Percentiles rank a stretch among this genome's conserved stretches.
Evolutionary conservation across 331 rosid genomes (phyloP).

Genomic region (Acacia concinna): DNA sequence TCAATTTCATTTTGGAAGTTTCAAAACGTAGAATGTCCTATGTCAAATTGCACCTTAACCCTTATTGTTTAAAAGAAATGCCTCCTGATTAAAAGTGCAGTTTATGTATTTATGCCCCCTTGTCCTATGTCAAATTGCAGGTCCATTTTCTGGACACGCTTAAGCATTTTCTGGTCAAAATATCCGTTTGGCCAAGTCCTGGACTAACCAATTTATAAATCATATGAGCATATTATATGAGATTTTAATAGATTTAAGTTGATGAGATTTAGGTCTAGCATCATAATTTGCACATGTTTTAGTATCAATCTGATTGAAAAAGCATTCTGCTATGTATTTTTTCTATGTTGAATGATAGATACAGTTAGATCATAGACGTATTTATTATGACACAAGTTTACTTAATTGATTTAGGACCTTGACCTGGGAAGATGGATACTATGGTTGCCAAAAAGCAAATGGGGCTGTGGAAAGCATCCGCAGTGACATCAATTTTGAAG

Average conservation of each 20-base stretch:
- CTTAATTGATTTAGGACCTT: constrained; percentile 57
- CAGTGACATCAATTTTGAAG: constrained; percentile 37
- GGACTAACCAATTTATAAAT: background rate
- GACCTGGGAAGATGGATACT: constrained; percentile 82
- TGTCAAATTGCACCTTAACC: no score
- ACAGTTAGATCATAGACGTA: background rate
- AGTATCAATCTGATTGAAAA: constrained; percentile 4
- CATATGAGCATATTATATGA: background rate
- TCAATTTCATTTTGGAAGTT: no score
- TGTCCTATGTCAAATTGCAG: background rate
- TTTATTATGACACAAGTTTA: constrained; percentile 28
- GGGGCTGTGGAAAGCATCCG: constrained; percentile 33
- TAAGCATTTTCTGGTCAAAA: background rate
- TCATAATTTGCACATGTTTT: constrained; percentile 8
- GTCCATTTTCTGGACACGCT: background rate
- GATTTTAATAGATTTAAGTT: background rate
- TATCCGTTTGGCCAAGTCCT: background rate
- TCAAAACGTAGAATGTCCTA: no score
- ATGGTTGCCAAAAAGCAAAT: constrained; percentile 47
- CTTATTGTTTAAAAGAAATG: background rate
- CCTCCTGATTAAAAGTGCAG: background rate
- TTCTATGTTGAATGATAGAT: constrained; percentile 2
- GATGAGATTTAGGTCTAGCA: background rate
- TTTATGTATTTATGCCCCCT: background rate
- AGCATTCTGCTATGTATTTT: background rate